Conservation (phyloP, 306 rosid genomes). For the Adenanthera pavonina region DNA sequence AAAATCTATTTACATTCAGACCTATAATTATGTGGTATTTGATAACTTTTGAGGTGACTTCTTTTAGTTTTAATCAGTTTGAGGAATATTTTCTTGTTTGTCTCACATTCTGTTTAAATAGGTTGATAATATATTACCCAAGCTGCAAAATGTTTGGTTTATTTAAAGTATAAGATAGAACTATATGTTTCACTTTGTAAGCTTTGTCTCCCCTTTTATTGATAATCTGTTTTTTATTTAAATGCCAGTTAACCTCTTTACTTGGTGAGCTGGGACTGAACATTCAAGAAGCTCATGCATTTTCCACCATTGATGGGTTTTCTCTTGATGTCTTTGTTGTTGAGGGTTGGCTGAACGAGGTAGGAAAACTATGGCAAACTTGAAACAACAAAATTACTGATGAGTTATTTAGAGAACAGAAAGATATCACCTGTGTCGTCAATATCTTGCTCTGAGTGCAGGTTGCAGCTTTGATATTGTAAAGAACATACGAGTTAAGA, state of each 20-base stretch:
- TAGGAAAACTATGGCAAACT: slow-evolving; percentile 46
- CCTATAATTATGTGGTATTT: slow-evolving; percentile 5
- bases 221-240: slow-evolving; percentile 5
- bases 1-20: slow-evolving; percentile 1
- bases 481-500: slow-evolving; percentile 11
- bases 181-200: slow-evolving; percentile 24
- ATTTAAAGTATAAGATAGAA: slow-evolving; percentile 19
- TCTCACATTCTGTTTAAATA: slow-evolving; percentile 11
- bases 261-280: slow-evolving; percentile 93
- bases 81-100: slow-evolving; percentile 14
- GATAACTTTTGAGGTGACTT: slow-evolving; percentile 28
- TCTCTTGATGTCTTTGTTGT: slow-evolving; percentile 98
- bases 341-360: slow-evolving; percentile 94
- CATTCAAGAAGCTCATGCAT: slow-evolving; percentile 99
- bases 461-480: slow-evolving; percentile 25
- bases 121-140: slow-evolving; percentile 14
- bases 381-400: slow-evolving; percentile 29
- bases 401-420: slow-evolving; percentile 33
- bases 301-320: slow-evolving; percentile 94
- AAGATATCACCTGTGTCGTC: slow-evolving; percentile 28
- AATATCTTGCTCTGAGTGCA: slow-evolving; percentile 29
- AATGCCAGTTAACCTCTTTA: slow-evolving; percentile 81
- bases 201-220: slow-evolving; percentile 39
- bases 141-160: slow-evolving; percentile 31
- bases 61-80: slow-evolving; percentile 18